phyloP scores from a whole-genome alignment of 345 rosid genomes.

The Hibiscus tridactylites region DNA sequence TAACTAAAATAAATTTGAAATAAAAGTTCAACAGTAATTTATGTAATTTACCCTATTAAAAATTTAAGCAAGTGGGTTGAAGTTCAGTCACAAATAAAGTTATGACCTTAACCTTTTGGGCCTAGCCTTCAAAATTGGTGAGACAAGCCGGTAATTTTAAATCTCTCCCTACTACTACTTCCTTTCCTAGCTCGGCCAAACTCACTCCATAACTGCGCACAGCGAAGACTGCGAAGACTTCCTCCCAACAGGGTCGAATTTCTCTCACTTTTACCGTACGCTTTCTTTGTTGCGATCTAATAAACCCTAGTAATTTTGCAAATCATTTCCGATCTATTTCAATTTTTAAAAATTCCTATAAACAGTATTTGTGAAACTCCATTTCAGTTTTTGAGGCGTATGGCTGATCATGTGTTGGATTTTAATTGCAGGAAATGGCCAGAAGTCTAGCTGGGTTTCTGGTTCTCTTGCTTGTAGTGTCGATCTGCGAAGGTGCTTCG shows the following conservation, averaged over 20 bases:
- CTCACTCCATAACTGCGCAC: background rate
- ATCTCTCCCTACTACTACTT: background rate
- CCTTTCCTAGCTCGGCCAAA: background rate
- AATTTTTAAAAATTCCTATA: background rate
- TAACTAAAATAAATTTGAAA: no score
- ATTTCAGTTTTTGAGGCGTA: background rate
- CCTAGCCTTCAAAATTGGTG: no score
- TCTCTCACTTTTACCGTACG: background rate
- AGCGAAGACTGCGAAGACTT: slow-evolving; percentile 1
- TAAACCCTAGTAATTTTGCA: background rate
- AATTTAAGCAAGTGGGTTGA: no score
- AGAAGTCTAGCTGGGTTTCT: slow-evolving; percentile 35
- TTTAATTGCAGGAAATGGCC: slow-evolving; percentile 40
- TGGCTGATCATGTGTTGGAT: background rate
- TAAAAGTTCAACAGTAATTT: no score
- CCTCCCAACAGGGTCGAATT: background rate
- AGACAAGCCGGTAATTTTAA: background rate
- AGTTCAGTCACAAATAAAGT: no score
- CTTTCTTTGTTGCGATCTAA: background rate
- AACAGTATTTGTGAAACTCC: background rate
- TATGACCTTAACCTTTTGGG: no score
- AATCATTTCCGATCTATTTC: background rate
- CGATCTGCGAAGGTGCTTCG: slow-evolving; percentile 50
- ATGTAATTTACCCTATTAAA: no score
- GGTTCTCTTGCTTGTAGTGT: slow-evolving; percentile 29